Base-by-base conservation (phyloP, 129 eudicot species). In the Deinandra increscens region DNA sequence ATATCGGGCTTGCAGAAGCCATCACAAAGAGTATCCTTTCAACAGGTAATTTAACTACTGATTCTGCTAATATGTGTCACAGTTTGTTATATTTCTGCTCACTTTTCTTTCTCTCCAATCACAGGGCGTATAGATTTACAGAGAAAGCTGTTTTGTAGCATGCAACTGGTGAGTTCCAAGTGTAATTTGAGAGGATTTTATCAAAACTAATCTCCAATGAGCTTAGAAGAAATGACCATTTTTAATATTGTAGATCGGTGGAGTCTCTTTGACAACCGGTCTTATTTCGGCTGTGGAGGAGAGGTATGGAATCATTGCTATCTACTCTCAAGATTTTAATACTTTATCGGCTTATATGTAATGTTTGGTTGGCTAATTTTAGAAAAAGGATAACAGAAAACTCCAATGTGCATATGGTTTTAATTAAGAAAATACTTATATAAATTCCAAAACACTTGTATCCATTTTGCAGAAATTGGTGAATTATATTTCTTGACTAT, bases 61-160 rank as follows among this genome's bases (percentile, higher is more conserved):
- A 42, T 26, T 37, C 41, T 59, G n/a, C 19, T 60, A 45, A 1
- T 26, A 29, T 13, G 4, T 12, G 11, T 58, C 20, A 5, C 20
- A 6, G 4, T 41, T 58, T 58, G 41, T 29, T 58, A 12, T 64
- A 26, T 34, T 7, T 37, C 34, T 31, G 58, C 63, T 60, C 69
- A 72, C 48, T 45, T 54, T 72, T 60, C 11, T 19, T 64, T 50
- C 1, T 45, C 34, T 39, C 43, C 55, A 17, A n/a, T 55, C 9
- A 43, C 84, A 92, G 97, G 97, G 77, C 99, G 99, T 69, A 89
- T 93, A 62, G 97, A 93, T 69, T 80, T 93, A 39, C 95, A 93
- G 77, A 80, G 99, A 68, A 93, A 87, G 72, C 70, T 93, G 84
- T 93, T 93, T 73, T 89, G 97, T 74, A 93, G 97, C 88, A 93